These are phyloP conservation scores for Vicia villosa DNA, from an alignment of 306 rosid genomes.

Conservation along the genomic window DNA sequence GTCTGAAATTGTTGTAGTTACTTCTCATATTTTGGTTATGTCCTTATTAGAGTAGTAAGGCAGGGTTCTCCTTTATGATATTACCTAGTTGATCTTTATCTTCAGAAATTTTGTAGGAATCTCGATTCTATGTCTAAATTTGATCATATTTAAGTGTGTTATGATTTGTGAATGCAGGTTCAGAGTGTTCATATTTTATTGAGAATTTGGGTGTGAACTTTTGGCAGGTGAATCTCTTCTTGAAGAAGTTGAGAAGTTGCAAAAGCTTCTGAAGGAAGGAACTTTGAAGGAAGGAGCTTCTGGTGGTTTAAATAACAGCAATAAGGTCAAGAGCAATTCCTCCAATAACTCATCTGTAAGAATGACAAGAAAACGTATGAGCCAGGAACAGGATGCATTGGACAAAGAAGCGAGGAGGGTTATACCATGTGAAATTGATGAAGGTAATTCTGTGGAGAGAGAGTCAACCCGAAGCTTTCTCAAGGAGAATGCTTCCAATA, in stretches of 20 bases:
- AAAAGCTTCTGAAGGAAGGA: constrained; percentile 48
- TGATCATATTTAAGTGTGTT: constrained; percentile 33
- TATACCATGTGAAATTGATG: constrained; percentile 40
- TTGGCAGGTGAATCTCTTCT: constrained; percentile 63
- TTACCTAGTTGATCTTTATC: constrained; percentile 19
- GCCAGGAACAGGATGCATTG: constrained; percentile 41
- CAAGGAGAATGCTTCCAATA: constrained; percentile 42
- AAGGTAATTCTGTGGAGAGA: constrained; percentile 40
- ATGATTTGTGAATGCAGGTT: constrained; percentile 1
- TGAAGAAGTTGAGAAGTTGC: constrained; percentile 67
- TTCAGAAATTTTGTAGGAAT: constrained; percentile 17
- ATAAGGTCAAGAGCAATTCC: constrained; percentile 27
- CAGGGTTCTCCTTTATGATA: constrained; percentile 25
- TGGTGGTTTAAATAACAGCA: constrained; percentile 38
- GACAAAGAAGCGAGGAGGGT: constrained; percentile 36
- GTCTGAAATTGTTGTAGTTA: constrained; percentile 16
- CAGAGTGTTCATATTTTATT: constrained; percentile 25
- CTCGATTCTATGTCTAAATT: background rate
- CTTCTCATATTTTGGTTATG: constrained; percentile 1
- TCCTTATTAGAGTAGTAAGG: constrained; percentile 9
- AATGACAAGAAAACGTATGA: constrained; percentile 55
- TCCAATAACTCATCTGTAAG: constrained; percentile 42
- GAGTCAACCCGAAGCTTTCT: constrained; percentile 40
- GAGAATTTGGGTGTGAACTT: constrained; percentile 39
- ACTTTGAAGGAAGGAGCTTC: constrained; percentile 43